A percentile compares a stretch with the other conserved stretches of the same genome.
Evolutionary conservation across 176 grass and related monocot species (phyloP).

Genomic region (Phyllostachys edulis): DNA sequence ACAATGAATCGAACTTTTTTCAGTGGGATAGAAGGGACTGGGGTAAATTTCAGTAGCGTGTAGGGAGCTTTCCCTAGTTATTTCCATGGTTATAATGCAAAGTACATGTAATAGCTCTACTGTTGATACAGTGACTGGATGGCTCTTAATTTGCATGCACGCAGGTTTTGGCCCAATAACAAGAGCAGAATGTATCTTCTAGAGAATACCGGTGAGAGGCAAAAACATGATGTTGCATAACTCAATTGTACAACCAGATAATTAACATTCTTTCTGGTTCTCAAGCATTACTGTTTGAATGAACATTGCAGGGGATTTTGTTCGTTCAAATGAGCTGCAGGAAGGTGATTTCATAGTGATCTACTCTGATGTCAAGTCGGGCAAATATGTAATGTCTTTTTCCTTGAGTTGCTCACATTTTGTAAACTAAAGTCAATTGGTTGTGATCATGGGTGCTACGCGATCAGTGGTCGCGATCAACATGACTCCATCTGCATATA

Average conservation of each 20-base stretch:
- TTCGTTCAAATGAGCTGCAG: constrained; percentile 68
- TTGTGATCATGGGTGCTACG: neutral
- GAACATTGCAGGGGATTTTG: constrained; percentile 65
- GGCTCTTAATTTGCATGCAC: neutral
- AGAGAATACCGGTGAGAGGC: constrained; percentile 71
- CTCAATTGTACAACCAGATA: neutral
- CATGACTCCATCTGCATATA: neutral
- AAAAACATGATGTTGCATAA: neutral
- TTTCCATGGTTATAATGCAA: neutral
- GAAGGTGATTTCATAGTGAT: constrained; percentile 93
- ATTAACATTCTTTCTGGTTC: neutral
- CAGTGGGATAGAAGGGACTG: too few relatives aligned
- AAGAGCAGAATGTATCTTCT: constrained; percentile 99
- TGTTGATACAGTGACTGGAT: neutral
- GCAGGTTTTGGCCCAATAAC: constrained; percentile 98
- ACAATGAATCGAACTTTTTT: too few relatives aligned
- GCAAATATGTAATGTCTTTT: constrained; percentile 72
- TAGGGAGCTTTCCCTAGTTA: neutral
- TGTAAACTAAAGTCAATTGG: neutral
- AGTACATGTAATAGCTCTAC: neutral
- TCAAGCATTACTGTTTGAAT: neutral
- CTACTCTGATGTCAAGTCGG: constrained; percentile 77
- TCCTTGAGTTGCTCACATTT: neutral
- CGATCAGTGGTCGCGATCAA: too few relatives aligned
- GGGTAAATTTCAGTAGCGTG: too few relatives aligned